These are phyloP conservation scores for Fusarium euwallaceae DNA, from an alignment of 2,329 filamentous ascomycete genomes.

Conservation along the genomic window DNA sequence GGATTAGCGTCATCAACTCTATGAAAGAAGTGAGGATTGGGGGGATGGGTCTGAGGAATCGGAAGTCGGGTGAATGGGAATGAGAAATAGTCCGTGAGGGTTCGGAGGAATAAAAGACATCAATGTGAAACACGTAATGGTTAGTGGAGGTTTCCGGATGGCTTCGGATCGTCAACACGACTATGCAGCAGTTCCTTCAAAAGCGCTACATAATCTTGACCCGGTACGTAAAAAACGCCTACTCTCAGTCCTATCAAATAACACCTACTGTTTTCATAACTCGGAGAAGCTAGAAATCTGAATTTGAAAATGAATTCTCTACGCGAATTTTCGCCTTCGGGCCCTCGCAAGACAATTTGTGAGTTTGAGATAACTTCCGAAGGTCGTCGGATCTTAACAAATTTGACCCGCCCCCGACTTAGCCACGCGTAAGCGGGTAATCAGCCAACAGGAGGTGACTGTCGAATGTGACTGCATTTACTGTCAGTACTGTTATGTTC, in stretches of 20 bases:
- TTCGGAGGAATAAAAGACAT: background rate
- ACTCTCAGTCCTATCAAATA: background rate
- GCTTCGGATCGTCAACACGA: background rate
- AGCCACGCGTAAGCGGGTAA: background rate
- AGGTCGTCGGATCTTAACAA: background rate
- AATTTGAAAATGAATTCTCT: background rate
- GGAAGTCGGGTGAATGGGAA: background rate
- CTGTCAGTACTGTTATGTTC: background rate
- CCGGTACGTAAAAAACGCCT: background rate
- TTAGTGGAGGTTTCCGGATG: background rate
- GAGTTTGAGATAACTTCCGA: background rate
- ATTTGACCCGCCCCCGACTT: background rate
- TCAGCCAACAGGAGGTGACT: background rate
- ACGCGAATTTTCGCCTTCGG: background rate
- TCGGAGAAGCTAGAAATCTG: background rate
- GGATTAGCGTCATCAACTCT: background rate
- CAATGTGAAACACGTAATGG: background rate
- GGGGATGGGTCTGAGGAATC: background rate
- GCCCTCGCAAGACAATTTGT: background rate
- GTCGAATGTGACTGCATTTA: background rate
- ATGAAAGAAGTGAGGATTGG: background rate
- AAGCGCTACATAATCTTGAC: background rate
- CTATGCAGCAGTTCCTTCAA: background rate
- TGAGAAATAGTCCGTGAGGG: background rate
- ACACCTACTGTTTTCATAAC: rapidly evolving